Conservation (phyloP, 2,329 filamentous ascomycete species). For the Erysiphe pulchra region DNA sequence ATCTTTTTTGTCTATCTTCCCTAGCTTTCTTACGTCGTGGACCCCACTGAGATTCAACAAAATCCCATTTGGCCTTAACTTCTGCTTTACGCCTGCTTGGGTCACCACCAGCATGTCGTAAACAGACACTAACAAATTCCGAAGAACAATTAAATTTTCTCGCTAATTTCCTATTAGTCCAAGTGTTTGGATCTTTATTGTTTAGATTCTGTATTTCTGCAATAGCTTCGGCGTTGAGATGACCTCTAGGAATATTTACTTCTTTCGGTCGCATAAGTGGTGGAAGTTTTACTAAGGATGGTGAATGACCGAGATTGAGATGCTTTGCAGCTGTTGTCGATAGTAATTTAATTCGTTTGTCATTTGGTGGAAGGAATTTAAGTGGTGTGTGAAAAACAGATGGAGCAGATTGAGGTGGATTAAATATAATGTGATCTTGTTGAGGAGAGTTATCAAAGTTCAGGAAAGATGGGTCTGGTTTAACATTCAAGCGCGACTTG, state of each 20-base stretch:
- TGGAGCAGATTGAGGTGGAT: slow-evolving; percentile 26
- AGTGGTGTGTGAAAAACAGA: slow-evolving; percentile 40
- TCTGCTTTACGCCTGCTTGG: slow-evolving; percentile 18
- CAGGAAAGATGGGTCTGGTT: slow-evolving; percentile 34
- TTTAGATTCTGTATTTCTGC: slow-evolving; percentile 32
- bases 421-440: slow-evolving; percentile 26
- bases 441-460: slow-evolving; percentile 12
- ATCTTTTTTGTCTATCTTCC: slow-evolving; percentile 27
- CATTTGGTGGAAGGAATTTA: slow-evolving; percentile 31
- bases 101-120: slow-evolving; percentile 15
- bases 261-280: slow-evolving; percentile 7
- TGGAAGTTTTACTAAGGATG: slow-evolving; percentile 5
- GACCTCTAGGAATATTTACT: slow-evolving; percentile 14
- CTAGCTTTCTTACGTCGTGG: slow-evolving; percentile 26
- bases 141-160: slow-evolving; percentile 27
- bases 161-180: slow-evolving; percentile 28
- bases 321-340: slow-evolving; percentile 6
- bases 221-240: slow-evolving; percentile 28
- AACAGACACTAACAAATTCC: slow-evolving; percentile 32
- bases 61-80: slow-evolving; percentile 20
- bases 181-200: slow-evolving; percentile 23
- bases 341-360: slow-evolving; percentile 12
- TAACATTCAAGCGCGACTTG: slow-evolving; percentile 20
- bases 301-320: slow-evolving; percentile 2
- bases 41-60: slow-evolving; percentile 29